These are phyloP conservation scores for Alternaria alternata DNA, from an alignment of 2,329 filamentous ascomycete species.

Conservation along the genomic window DNA sequence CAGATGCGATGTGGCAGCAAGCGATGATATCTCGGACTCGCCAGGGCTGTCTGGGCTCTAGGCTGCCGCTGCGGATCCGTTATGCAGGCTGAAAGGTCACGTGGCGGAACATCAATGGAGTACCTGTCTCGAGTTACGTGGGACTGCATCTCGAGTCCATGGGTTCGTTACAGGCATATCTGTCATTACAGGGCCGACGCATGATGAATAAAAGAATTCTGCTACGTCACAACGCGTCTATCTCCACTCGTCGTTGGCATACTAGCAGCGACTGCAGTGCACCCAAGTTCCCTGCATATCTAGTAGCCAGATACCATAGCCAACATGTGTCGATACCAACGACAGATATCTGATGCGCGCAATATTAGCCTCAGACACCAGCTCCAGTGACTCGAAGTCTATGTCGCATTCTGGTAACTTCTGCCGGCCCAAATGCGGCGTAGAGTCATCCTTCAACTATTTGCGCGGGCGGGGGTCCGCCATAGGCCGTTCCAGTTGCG, in stretches of 20 bases:
- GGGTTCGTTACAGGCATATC: background rate
- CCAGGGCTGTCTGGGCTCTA: constrained; percentile 10
- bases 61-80: constrained; percentile 14
- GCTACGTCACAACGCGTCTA: background rate
- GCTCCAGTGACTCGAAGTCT: background rate
- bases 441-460: constrained; percentile 8
- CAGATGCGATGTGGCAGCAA: constrained; percentile 26
- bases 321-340: background rate
- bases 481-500: background rate
- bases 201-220: no score
- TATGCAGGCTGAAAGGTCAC: constrained; percentile 3
- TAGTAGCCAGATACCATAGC: background rate
- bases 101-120: constrained; percentile 10
- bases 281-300: background rate
- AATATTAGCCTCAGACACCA: background rate
- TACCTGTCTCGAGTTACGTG: background rate
- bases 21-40: background rate
- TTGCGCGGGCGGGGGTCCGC: background rate
- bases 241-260: background rate
- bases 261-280: background rate
- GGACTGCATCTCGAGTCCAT: background rate
- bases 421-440: constrained; percentile 6
- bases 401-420: constrained; percentile 10
- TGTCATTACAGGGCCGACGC: background rate
- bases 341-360: background rate